Evolutionary conservation across 1,139 yeast species (phyloP).

Genomic region (Kodamaea alishanica): DNA sequence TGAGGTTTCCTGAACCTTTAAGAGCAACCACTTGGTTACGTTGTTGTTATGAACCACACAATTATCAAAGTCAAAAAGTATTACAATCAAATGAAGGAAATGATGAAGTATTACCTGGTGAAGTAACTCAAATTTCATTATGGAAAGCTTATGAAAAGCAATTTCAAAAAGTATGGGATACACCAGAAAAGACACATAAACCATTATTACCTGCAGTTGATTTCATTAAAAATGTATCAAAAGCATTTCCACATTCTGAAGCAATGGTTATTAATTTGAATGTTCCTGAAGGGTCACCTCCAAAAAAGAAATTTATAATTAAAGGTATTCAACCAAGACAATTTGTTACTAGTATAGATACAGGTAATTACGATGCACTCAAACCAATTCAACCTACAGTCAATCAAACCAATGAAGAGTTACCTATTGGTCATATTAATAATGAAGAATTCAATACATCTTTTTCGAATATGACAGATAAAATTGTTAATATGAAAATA

Average conservation of each 20-base stretch:
- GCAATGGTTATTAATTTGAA: conserved; percentile 80
- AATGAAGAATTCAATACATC: conserved; percentile 30
- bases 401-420: conserved; percentile 12
- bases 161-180: conserved; percentile 49
- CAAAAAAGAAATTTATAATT: conserved; percentile 74
- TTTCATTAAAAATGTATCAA: conserved; percentile 88
- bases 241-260: conserved; percentile 85
- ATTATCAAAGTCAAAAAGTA: too few species aligned
- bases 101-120: conserved; percentile 47
- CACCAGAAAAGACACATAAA: conserved; percentile 39
- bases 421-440: conserved; percentile 41
- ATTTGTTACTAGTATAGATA: conserved; percentile 41
- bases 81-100: conserved; percentile 7
- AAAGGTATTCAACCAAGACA: conserved; percentile 69
- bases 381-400: conserved; percentile 17
- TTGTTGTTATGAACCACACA: conserved; percentile 74
- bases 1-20: conserved; percentile 74
- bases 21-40: conserved; percentile 96
- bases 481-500: conserved; percentile 23
- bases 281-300: conserved; percentile 46
- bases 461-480: conserved; percentile 23
- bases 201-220: conserved; percentile 91
- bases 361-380: conserved; percentile 46
- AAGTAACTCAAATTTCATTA: conserved; percentile 89
- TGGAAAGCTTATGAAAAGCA: conserved; percentile 95